Base-by-base conservation (phyloP, 106 monocot genomes). In the Dioscorea alata region DNA sequence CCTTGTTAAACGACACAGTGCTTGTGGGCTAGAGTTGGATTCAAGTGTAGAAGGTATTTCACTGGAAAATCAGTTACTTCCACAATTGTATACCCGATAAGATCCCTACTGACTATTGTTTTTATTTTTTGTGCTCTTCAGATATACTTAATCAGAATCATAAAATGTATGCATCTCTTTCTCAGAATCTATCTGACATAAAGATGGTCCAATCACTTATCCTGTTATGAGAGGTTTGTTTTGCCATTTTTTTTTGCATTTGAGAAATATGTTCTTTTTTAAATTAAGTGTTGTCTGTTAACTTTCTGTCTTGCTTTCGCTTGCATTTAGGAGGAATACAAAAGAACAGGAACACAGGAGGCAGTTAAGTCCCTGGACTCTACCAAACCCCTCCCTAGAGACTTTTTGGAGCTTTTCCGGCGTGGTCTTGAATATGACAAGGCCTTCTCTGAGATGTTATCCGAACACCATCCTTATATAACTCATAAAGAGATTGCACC, bases 191-290 rank as follows among this genome's bases (percentile, higher is more conserved):
- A 17, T 66, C 82, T 1, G 89, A 83, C 20, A 63, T 73, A 49
- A 97, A 85, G 80, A 89, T 97, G 92, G 96, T 97, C 81, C 92
- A 89, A 67, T 97, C 96, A 42, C 89, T 97, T 21, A 23, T 97
- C 58, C 82, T 86, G 64, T 92, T 97, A 73, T 97, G 96, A 92
- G 92, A 92, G 86, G 96, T 92, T 0, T 52, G 76, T 81, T 76
- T 34, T 25, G 33, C 35, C 28, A 23, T 75, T 67, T 72, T 0
- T n/a, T 61, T 65, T 65, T 69, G 57, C 62, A 64, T 56, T 14
- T 19, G 28, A 50, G 54, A 64, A 17, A 2, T 33, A 33, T 64
- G 7, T 14, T 33, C 42, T 64, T 32, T 64, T 31, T 1, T 17
- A 1, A 31, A 18, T 2, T 5, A 14, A 64, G 10, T 33, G 19